Percentiles rank a stretch among this genome's conserved stretches.
Evolutionary conservation across 1,284 basidiomycete genomes (phyloP).

Genomic region (Marasmius oreades): DNA sequence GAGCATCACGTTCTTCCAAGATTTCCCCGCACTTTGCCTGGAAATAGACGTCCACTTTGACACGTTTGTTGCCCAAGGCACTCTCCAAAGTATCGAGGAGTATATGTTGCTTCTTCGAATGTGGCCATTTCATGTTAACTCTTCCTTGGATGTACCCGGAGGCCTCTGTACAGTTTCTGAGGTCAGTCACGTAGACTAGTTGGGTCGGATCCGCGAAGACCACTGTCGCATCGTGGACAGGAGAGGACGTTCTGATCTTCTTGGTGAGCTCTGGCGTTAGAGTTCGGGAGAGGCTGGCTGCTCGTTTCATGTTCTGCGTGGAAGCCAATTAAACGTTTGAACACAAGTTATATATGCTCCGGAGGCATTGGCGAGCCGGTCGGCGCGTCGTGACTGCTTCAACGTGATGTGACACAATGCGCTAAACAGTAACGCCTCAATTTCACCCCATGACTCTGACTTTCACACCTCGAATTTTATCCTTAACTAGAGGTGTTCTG

Average conservation of each 20-base stretch:
- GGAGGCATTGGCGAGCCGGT: too few relatives aligned
- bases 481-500: not conserved
- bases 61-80: not conserved
- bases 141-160: not conserved
- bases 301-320: too few relatives aligned
- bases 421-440: not conserved
- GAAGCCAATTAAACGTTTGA: too few relatives aligned
- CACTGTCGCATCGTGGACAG: not conserved
- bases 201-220: not conserved
- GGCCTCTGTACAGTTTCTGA: not conserved
- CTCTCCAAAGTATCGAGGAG: not conserved
- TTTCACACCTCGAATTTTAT: not conserved
- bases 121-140: not conserved
- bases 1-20: not conserved
- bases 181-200: not conserved
- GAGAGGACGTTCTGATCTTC: not conserved
- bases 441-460: not conserved
- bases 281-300: not conserved
- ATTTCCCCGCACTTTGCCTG: not conserved
- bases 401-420: not conserved
- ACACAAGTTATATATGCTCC: too few relatives aligned
- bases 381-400: too few relatives aligned
- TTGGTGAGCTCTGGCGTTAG: not conserved
- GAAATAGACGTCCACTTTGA: not conserved
- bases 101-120: conserved; percentile 1